phyloP scores from a whole-genome alignment of 202 grass and related monocot species.

The Panicum hallii region DNA sequence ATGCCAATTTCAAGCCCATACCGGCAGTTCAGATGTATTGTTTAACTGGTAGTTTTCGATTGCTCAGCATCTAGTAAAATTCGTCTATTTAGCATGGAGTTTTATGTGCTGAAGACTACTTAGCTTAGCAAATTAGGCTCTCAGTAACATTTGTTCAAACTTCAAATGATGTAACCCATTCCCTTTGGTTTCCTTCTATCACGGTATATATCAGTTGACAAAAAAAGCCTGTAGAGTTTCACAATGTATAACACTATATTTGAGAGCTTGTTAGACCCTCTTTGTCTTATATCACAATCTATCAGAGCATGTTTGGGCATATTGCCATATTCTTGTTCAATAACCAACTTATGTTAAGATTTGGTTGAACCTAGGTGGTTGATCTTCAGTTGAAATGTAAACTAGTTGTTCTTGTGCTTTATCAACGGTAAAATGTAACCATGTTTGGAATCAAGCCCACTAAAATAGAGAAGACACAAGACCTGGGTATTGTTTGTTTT shows the following conservation, averaged over 20 bases:
- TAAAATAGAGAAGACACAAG: background rate
- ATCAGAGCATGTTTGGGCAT: background rate
- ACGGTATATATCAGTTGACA: background rate
- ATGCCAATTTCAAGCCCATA: background rate
- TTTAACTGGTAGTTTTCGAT: background rate
- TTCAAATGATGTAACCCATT: background rate
- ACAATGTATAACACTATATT: background rate
- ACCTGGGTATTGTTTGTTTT: background rate
- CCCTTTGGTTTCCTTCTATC: conserved; percentile 4
- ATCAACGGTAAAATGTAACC: background rate
- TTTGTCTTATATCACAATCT: background rate
- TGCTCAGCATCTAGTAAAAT: background rate
- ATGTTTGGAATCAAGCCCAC: background rate
- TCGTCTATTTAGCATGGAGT: background rate
- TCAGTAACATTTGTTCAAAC: background rate
- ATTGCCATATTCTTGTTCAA: background rate
- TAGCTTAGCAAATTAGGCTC: background rate
- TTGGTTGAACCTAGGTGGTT: background rate
- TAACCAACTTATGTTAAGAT: conserved; percentile 13
- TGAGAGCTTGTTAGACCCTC: background rate
- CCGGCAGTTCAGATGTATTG: background rate
- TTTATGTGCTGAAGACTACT: background rate
- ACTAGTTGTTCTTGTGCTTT: background rate
- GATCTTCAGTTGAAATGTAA: background rate
- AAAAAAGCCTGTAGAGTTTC: background rate